Percentiles rank a stretch among this genome's conserved stretches.
Conservation (phyloP, 2,329 filamentous ascomycete genomes). For the Nemania serpens region DNA sequence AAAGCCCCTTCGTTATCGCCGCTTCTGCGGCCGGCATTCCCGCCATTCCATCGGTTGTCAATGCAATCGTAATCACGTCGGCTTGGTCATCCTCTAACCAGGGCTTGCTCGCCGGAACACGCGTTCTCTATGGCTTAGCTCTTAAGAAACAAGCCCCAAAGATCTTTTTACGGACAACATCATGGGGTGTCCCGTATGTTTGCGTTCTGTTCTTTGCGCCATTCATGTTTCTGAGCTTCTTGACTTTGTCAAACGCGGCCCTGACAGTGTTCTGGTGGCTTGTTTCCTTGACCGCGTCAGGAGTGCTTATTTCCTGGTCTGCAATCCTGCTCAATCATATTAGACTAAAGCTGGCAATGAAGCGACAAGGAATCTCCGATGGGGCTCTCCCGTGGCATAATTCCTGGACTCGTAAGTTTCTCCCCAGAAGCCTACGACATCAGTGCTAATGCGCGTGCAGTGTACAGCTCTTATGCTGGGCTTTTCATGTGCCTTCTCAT, state of each 20-base stretch:
- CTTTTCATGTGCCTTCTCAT: constrained; percentile 67
- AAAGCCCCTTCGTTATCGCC: constrained; percentile 72
- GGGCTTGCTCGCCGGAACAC: constrained; percentile 62
- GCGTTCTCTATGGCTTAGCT: constrained; percentile 63
- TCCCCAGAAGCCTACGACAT: not conserved
- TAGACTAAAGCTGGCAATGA: constrained; percentile 58
- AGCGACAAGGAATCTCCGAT: constrained; percentile 57
- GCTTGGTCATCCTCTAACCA: constrained; percentile 73
- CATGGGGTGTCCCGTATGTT: constrained; percentile 60
- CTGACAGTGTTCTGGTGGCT: constrained; percentile 70
- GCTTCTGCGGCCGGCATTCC: constrained; percentile 68
- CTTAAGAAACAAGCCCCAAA: constrained; percentile 63
- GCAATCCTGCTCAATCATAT: constrained; percentile 64
- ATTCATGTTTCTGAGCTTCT: constrained; percentile 63
- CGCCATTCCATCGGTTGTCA: constrained; percentile 73
- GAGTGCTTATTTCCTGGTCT: constrained; percentile 67
- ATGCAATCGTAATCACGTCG: constrained; percentile 75
- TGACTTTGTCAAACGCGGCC: constrained; percentile 60
- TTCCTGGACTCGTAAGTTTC: constrained; percentile 60
- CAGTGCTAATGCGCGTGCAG: constrained; percentile 40
- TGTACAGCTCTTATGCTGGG: constrained; percentile 63
- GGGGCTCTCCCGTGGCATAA: constrained; percentile 65
- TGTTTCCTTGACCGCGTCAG: constrained; percentile 63
- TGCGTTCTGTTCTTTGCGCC: constrained; percentile 58
- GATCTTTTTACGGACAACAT: constrained; percentile 58